Conservation (phyloP, 2,329 filamentous ascomycete genomes). For the Aureobasidium sp. region DNA sequence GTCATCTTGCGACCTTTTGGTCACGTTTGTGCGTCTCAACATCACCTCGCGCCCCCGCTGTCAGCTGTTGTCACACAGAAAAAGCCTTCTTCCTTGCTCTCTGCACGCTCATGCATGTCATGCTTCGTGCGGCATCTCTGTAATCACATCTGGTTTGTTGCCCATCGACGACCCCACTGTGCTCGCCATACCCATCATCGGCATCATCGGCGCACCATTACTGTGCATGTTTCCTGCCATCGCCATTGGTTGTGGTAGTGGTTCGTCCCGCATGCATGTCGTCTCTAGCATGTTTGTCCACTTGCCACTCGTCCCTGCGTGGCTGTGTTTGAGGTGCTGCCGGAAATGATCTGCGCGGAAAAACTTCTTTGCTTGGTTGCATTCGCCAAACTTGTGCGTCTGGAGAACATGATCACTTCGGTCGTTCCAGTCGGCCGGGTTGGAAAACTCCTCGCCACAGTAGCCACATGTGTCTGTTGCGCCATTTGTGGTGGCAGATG, state of each 20-base stretch:
- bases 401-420: constrained; percentile 81
- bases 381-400: constrained; percentile 94
- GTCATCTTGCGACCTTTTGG: no score
- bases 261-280: constrained; percentile 91
- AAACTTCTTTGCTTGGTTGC: constrained; percentile 98
- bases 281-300: constrained; percentile 99
- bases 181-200: constrained; percentile 7
- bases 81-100: neutral
- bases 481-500: constrained; percentile 55
- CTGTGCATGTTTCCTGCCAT: constrained; percentile 1
- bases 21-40: no score
- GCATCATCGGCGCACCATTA: neutral
- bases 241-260: constrained; percentile 41
- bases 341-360: constrained; percentile 96
- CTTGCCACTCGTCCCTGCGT: constrained; percentile 91
- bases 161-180: constrained; percentile 3
- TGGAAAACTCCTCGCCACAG: constrained; percentile 87
- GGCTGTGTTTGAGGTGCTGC: constrained; percentile 96
- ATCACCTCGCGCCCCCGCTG: neutral
- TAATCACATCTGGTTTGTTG: constrained; percentile 15
- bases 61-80: neutral
- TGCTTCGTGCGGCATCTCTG: constrained; percentile 18
- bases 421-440: constrained; percentile 80
- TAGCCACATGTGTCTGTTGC: constrained; percentile 79
- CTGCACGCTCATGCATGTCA: constrained; percentile 3